A percentile compares a stretch with the other conserved stretches of the same genome.
Conservation (phyloP, 345 rosid species). For the Boechera retrofracta region DNA sequence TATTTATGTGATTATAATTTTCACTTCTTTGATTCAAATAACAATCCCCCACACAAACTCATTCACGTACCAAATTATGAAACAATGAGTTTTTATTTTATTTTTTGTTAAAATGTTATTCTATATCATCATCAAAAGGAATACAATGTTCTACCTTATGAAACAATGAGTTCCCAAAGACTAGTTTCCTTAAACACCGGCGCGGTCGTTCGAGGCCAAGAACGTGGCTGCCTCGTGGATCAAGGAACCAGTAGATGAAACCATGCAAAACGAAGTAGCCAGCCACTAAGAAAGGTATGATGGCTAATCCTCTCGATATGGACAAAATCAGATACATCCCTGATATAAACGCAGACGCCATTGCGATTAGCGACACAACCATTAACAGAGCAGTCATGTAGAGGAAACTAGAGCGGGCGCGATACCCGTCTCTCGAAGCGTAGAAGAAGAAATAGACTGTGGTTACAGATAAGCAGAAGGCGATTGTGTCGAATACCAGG, state of each 20-base stretch:
- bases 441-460: constrained; percentile 28
- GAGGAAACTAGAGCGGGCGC: constrained; percentile 25
- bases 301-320: constrained; percentile 6
- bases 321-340: constrained; percentile 36
- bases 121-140: too few species aligned
- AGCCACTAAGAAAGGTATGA: constrained; percentile 29
- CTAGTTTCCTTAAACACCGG: background rate
- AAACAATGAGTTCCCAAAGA: constrained; percentile 10
- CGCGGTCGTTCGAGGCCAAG: constrained; percentile 25
- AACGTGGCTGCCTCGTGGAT: constrained; percentile 29
- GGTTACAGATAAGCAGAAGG: constrained; percentile 41
- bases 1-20: background rate
- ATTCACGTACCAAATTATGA: constrained; percentile 9
- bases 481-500: constrained; percentile 39
- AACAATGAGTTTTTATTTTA: background rate
- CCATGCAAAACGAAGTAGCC: constrained; percentile 13
- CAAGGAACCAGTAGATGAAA: constrained; percentile 40
- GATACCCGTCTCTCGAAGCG: constrained; percentile 20
- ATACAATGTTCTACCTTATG: background rate
- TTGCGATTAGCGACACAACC: constrained; percentile 37
- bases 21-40: background rate
- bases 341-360: constrained; percentile 36
- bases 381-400: constrained; percentile 35
- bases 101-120: too few species aligned
- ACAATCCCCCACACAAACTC: constrained; percentile 1